Evolutionary conservation across 1,284 basidiomycete species (phyloP).

Genomic region (Volvariella surrecta): DNA sequence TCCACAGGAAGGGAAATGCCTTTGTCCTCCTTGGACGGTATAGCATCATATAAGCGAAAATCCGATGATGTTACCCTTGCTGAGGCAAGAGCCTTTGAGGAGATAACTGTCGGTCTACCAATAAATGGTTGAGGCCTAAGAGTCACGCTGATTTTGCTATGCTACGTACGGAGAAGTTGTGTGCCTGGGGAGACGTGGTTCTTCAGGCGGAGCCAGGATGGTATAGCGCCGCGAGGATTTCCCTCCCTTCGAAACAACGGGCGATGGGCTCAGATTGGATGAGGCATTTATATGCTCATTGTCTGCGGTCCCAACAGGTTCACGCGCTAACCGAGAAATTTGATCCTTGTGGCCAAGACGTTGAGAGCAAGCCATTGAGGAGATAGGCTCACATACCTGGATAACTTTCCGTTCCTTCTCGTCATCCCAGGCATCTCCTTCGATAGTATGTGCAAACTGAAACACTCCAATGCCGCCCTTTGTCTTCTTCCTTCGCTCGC

Average conservation of each 20-base stretch:
- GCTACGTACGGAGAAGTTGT: conserved; percentile 23
- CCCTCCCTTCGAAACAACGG: conserved; percentile 18
- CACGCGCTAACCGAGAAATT: conserved; percentile 37
- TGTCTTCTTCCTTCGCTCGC: conserved; percentile 49
- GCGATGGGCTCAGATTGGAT: conserved; percentile 12
- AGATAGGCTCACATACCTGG: conserved; percentile 32
- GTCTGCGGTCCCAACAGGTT: conserved; percentile 15
- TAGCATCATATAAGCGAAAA: conserved; percentile 66
- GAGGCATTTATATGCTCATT: conserved; percentile 9
- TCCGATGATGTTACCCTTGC: conserved; percentile 21
- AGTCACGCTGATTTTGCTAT: not conserved
- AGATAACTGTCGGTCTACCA: conserved; percentile 44
- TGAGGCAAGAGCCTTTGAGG: conserved; percentile 33
- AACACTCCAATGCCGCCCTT: conserved; percentile 56
- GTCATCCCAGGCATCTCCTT: conserved; percentile 57
- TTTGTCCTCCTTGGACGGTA: conserved; percentile 34
- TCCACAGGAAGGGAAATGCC: conserved; percentile 28
- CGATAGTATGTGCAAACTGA: conserved; percentile 73
- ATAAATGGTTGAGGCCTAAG: conserved; percentile 4
- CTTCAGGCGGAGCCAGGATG: conserved; percentile 25
- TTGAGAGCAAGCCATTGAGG: conserved; percentile 2
- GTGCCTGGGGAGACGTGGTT: conserved; percentile 15
- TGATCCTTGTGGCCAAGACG: conserved; percentile 29
- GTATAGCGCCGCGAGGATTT: conserved; percentile 32
- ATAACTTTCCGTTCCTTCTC: conserved; percentile 44